Percentiles rank a stretch among this genome's conserved stretches.
phyloP scores from a whole-genome alignment of 208 protist species.

The Kentomonas sorsogonicus region DNA sequence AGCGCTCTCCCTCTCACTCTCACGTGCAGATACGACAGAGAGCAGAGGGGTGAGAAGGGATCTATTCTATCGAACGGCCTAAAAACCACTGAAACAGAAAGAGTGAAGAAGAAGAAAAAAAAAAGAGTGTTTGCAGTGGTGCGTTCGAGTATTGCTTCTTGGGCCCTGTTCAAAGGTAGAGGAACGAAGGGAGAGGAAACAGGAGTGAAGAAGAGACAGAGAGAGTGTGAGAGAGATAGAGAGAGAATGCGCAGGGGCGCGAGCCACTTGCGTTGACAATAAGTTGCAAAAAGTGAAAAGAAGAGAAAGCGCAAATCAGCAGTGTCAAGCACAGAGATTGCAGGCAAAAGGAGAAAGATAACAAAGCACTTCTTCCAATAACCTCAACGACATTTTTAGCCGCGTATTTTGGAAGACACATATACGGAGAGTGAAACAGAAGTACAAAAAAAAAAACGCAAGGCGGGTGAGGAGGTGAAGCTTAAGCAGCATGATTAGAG shows the following conservation, averaged over 20 bases:
- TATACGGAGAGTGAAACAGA: too few species aligned
- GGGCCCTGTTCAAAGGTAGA: too few species aligned
- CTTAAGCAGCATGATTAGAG: background rate
- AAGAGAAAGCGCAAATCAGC: background rate
- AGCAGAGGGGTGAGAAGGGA: too few species aligned
- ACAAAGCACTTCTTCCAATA: too few species aligned
- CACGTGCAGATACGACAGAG: too few species aligned
- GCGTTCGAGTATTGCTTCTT: conserved; percentile 4
- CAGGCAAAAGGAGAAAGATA: conserved; percentile 8
- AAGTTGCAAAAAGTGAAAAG: too few species aligned
- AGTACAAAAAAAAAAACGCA: background rate
- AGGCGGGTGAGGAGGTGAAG: background rate
- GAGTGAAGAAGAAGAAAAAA: too few species aligned
- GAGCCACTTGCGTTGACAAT: background rate
- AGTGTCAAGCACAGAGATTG: conserved; percentile 4
- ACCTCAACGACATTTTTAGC: too few species aligned
- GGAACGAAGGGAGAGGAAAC: background rate
- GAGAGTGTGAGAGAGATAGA: background rate
- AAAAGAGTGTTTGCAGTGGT: conserved; percentile 3
- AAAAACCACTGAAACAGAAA: too few species aligned
- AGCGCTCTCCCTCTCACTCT: too few species aligned
- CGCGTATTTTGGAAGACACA: too few species aligned
- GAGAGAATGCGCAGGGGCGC: background rate
- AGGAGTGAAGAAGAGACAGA: background rate
- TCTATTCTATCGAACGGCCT: too few species aligned